A percentile compares a stretch with the other conserved stretches of the same genome.
Conservation (phyloP, 331 rosid genomes). For the Cucumis variabilis region DNA sequence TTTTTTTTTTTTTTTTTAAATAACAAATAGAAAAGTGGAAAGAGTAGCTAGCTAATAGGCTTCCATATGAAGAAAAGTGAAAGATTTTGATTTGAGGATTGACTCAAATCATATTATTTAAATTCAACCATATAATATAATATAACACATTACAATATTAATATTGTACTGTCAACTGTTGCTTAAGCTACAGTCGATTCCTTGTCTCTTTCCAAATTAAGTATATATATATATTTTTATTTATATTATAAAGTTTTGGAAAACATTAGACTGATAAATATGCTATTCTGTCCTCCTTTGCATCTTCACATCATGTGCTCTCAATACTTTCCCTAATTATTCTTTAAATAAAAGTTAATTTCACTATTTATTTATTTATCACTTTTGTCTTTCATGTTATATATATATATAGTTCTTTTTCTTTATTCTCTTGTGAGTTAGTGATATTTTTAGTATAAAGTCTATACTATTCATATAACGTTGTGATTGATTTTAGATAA, state of each 20-base stretch:
- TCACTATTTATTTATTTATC: background rate
- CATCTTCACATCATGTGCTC: slow-evolving; percentile 11
- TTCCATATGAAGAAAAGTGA: slow-evolving; percentile 26
- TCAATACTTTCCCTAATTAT: background rate
- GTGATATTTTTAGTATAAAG: background rate
- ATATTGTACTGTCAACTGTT: background rate
- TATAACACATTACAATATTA: background rate
- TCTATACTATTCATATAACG: background rate
- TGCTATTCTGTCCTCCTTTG: background rate
- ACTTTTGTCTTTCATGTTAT: background rate
- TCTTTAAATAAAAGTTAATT: background rate
- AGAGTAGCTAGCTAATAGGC: background rate
- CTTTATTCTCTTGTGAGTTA: background rate
- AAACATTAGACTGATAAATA: background rate
- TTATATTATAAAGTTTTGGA: background rate
- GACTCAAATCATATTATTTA: background rate
- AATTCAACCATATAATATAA: background rate
- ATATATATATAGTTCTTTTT: background rate
- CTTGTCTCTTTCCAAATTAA: slow-evolving; percentile 7
- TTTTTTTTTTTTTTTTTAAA: no score
- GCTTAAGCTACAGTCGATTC: slow-evolving; percentile 14
- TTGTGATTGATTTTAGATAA: no score
- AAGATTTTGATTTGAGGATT: slow-evolving; percentile 17
- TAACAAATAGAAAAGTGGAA: background rate
- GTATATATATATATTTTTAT: background rate